Conservation (phyloP, 495 filamentous ascomycete genomes). For the Friedmanniomyces endolithicus region DNA sequence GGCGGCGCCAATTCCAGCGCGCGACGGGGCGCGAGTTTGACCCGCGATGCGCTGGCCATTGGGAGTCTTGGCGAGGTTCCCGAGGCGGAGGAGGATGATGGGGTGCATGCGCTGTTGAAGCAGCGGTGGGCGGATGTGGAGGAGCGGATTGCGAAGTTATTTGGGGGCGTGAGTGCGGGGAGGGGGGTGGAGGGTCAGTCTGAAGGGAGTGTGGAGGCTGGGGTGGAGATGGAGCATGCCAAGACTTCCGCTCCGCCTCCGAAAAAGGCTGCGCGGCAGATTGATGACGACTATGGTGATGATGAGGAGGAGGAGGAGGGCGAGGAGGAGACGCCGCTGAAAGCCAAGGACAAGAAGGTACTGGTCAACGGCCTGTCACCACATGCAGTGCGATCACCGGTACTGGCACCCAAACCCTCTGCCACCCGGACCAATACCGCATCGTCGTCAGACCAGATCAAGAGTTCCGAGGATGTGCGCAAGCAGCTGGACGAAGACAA, state of each 20-base stretch:
- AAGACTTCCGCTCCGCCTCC: slow-evolving; percentile 35
- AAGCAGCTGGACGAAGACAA: slow-evolving; percentile 90
- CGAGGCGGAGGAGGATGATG: slow-evolving; percentile 45
- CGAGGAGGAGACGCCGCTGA: slow-evolving; percentile 49
- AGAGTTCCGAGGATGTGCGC: slow-evolving; percentile 70
- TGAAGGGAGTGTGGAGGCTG: slow-evolving; percentile 24
- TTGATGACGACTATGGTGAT: slow-evolving; percentile 78
- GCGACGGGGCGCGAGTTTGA: slow-evolving; percentile 30
- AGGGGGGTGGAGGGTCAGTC: background rate
- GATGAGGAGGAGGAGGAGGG: slow-evolving; percentile 77
- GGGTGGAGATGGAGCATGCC: slow-evolving; percentile 12
- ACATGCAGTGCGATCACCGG: slow-evolving; percentile 32
- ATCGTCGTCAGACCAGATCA: slow-evolving; percentile 39
- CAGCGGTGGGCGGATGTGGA: slow-evolving; percentile 48
- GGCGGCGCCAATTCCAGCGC: slow-evolving; percentile 18
- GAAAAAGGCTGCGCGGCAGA: slow-evolving; percentile 55
- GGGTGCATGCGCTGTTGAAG: slow-evolving; percentile 47
- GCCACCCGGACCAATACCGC: slow-evolving; percentile 32
- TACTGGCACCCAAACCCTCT: slow-evolving; percentile 24
- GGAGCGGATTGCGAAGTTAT: slow-evolving; percentile 46
- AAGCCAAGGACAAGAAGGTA: slow-evolving; percentile 45
- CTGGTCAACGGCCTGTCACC: slow-evolving; percentile 32
- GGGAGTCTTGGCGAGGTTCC: slow-evolving; percentile 17
- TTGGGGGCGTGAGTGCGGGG: slow-evolving; percentile 27
- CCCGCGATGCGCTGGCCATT: slow-evolving; percentile 37